Base-by-base conservation (phyloP, 306 rosid species). In the Prunus armeniaca region DNA sequence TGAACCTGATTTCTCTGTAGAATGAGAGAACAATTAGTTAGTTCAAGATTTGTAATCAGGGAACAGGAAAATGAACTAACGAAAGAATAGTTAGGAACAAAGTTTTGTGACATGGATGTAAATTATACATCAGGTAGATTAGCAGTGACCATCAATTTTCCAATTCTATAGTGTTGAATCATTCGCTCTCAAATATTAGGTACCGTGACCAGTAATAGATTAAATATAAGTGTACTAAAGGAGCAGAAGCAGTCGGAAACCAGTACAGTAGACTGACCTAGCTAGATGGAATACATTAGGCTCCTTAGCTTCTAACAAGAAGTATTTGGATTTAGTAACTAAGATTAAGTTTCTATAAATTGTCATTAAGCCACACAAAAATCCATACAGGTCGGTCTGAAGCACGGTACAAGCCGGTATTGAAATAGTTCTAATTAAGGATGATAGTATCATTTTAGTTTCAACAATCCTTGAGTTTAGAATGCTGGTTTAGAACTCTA, bases 1-100 rank as follows among this genome's bases (percentile, higher is more conserved):
- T 67, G 97, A 91, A 79, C 97, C 95, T 56, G 93, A 94, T 86
- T 94, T 93, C 85, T 91, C 90, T 46, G 6, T 62, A 45, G 86
- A 84, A 51, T 78, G 62, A 64, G 80, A 73, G 13, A 9, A 62
- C 74, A 81, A 80, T 77, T 83, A 83, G 85, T 77, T 78, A 73
- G 82, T 68, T 65, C 68, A 49, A 74, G 66, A 81, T 50, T 28
- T 24, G 41, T 63, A n/a, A 57, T 73, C 70, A 56, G 55, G 54
- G 24, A 64, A 62, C 25, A 12, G 24, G 54, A 61, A 76, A 54
- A 49, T 41, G 82, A 68, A 62, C 81, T 70, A 61, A 71, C 68
- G 38, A 49, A 50, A 69, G 17, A 73, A 56, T 84, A 66, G 60
- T 79, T 87, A 82, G 88, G 79, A 82, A 57, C 64, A 17, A 54